Conservation (phyloP, 2,329 filamentous ascomycete species). For the Sporothrix variecibatus region DNA sequence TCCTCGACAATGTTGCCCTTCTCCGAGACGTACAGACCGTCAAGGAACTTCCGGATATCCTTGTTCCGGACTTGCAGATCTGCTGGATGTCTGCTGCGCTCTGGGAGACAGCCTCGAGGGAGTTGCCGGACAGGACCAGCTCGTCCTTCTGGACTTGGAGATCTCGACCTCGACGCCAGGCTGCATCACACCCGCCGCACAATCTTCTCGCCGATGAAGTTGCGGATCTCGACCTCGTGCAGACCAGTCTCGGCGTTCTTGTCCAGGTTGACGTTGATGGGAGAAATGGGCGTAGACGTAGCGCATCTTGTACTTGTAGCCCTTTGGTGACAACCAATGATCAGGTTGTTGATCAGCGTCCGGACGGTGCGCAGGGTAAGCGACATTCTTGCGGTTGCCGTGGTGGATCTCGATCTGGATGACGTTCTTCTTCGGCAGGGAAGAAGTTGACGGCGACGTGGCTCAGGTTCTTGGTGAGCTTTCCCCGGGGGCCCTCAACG, state of each 20-base stretch:
- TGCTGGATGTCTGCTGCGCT: slow-evolving; percentile 99
- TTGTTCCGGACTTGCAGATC: slow-evolving; percentile 99
- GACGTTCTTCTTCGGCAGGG: slow-evolving; percentile 76
- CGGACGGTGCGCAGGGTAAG: slow-evolving; percentile 95
- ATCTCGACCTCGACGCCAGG: slow-evolving; percentile 86
- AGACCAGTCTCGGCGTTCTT: slow-evolving; percentile 90
- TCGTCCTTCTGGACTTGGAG: slow-evolving; percentile 96
- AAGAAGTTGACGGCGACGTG: slow-evolving; percentile 97
- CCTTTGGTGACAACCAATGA: slow-evolving; percentile 97
- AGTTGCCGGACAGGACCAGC: slow-evolving; percentile 91
- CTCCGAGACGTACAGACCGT: slow-evolving; percentile 99
- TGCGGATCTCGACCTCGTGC: slow-evolving; percentile 96
- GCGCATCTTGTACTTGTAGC: slow-evolving; percentile 99
- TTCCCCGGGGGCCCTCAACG: slow-evolving; percentile 95
- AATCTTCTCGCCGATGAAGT: slow-evolving; percentile 99
- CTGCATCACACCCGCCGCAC: slow-evolving; percentile 89
- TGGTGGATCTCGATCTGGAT: slow-evolving; percentile 99
- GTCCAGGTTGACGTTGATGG: slow-evolving; percentile 99
- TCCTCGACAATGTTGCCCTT: slow-evolving; percentile 89
- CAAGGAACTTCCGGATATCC: slow-evolving; percentile 99
- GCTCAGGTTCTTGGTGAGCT: slow-evolving; percentile 94
- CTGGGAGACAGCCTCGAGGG: slow-evolving; percentile 95
- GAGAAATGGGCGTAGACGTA: slow-evolving; percentile 99
- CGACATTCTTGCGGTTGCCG: slow-evolving; percentile 95
- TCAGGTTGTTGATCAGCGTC: slow-evolving; percentile 97